Base-by-base conservation (phyloP, 805 yeast species). In the Hanseniaspora meyeri region DNA sequence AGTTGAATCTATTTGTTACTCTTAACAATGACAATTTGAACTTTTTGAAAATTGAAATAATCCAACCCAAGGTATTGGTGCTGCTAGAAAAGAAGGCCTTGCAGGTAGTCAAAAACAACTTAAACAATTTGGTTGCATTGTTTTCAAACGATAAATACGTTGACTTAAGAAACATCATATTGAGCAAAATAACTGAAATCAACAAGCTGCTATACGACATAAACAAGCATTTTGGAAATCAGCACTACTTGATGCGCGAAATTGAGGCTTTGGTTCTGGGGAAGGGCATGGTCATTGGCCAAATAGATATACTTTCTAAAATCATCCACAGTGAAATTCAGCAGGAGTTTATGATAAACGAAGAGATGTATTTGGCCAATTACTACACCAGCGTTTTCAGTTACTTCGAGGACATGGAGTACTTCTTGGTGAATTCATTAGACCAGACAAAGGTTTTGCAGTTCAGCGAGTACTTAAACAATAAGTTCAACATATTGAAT, bases 261-360 rank as follows among this genome's bases (percentile, higher is more conserved):
- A 38, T 53, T 29, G 57, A 53, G 24, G 46, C 43, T 2, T n/a
- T 46, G 27, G 38, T 49, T 6, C 17, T 53, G 14, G 43, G 36
- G 19, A 45, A 32, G 31, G 57, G 57, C 2, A 46, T 53, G 42
- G 51, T 53, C 11, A 29, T 53, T 29, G 47, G 50, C 9, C 57
- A 53, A 24, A 32, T 53, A 3, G 57, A 53, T 32, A 53, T 53
- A 11, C 36, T 53, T 4, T 27, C 51, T 17, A 53, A 53, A 34
- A 19, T 53, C 8, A 24, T 53, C 1, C 51, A 53, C 17, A 39
- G 47, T 46, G 57, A 53, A 20, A 53, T 53, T 17, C 47, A 46
- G 14, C 49, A 53, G 20, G 57, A 53, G 12, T 45, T 46, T 16
- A 53, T 24, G 34, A 38, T 46, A 14, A n/a, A 32, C 29, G 51